Evolutionary conservation across 768 basidiomycete species (phyloP).

Genomic region (Tephrocybe sp.): DNA sequence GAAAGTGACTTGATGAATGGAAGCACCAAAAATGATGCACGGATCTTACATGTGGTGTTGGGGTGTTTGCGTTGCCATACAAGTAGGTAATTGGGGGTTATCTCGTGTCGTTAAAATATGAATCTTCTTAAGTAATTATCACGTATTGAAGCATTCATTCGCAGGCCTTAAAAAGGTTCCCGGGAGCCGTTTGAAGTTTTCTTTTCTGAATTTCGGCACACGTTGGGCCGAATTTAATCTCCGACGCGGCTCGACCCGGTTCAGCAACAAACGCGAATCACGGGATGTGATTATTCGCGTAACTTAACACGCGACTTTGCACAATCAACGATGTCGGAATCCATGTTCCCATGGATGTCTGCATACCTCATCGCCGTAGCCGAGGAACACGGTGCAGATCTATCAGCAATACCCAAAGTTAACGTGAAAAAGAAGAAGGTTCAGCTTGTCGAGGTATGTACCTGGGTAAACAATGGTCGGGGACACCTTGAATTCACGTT

Average conservation of each 20-base stretch:
- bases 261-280: conserved; percentile 16
- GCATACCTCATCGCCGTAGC: conserved; percentile 50
- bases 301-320: conserved; percentile 7
- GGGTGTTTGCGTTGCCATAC: no score
- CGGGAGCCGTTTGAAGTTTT: no score
- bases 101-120: no score
- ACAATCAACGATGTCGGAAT: conserved; percentile 30
- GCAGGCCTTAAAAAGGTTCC: no score
- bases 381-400: conserved; percentile 49
- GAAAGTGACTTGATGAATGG: conserved; percentile 9
- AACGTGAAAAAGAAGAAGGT: conserved; percentile 46
- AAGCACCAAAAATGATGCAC: not conserved
- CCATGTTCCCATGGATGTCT: conserved; percentile 56
- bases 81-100: no score
- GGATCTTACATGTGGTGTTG: not conserved
- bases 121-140: not conserved
- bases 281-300: conserved; percentile 17
- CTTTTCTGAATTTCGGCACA: no score
- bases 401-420: conserved; percentile 30
- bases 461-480: not conserved
- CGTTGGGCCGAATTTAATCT: no score
- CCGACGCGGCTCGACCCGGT: not conserved
- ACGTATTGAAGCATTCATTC: no score
- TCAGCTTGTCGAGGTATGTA: conserved; percentile 56
- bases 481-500: conserved; percentile 1